Conservation (phyloP, 208 protist species). For the Trypanosoma theileri region DNA sequence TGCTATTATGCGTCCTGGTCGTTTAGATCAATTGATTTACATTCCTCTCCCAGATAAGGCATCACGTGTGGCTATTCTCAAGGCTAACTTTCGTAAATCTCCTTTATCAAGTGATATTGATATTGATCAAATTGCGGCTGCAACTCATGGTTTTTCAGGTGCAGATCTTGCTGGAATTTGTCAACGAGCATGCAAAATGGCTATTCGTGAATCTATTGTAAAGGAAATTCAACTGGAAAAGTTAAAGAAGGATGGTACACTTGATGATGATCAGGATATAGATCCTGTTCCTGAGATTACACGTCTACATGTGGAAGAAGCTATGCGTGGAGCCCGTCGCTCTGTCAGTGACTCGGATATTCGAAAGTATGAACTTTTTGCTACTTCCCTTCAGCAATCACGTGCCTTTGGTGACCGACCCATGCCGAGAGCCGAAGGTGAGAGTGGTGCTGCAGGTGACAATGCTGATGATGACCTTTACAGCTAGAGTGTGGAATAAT, state of each 20-base stretch:
- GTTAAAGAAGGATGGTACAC: conserved; percentile 48
- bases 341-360: conserved; percentile 94
- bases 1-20: conserved; percentile 98
- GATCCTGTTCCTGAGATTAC: conserved; percentile 92
- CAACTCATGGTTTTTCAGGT: conserved; percentile 99
- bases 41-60: conserved; percentile 99
- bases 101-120: conserved; percentile 97
- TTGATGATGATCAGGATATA: conserved; percentile 74
- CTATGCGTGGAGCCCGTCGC: conserved; percentile 86
- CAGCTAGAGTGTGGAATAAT: conserved; percentile 20
- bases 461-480: conserved; percentile 34
- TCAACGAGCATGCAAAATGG: conserved; percentile 92
- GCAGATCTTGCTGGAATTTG: conserved; percentile 97
- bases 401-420: conserved; percentile 56
- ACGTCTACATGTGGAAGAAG: conserved; percentile 89
- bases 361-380: conserved; percentile 93
- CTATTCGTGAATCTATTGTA: conserved; percentile 91
- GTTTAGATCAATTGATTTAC: conserved; percentile 97
- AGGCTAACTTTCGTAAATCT: conserved; percentile 97
- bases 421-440: conserved; percentile 16
- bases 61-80: conserved; percentile 96
- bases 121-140: conserved; percentile 94
- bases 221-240: conserved; percentile 86
- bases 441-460: conserved; percentile 11
- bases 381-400: conserved; percentile 77